phyloP scores from a whole-genome alignment of 2,329 filamentous ascomycete species.

The Magnaporthiopsis poae region DNA sequence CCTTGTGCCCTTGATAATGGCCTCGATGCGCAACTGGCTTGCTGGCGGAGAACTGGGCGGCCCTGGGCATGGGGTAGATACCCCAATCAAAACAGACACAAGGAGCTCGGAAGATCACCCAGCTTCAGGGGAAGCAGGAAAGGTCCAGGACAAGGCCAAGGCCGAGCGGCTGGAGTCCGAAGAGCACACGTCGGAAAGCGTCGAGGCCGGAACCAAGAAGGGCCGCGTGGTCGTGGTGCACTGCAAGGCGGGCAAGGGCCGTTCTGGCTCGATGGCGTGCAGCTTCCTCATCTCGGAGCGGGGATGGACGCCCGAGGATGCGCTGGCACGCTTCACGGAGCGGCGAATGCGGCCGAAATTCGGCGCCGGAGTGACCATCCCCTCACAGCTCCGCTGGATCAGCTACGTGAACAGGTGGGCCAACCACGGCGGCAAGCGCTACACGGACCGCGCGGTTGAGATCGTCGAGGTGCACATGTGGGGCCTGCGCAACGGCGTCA shows the following conservation, averaged over 20 bases:
- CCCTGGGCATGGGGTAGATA: constrained; percentile 12
- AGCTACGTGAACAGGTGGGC: constrained; percentile 84
- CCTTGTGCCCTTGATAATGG: constrained; percentile 79
- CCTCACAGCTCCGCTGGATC: constrained; percentile 81
- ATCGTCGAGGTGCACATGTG: constrained; percentile 82
- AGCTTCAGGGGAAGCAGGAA: too few relatives aligned
- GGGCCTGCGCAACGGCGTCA: constrained; percentile 80
- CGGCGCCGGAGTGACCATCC: constrained; percentile 82
- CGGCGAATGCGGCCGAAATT: constrained; percentile 82
- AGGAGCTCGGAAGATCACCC: constrained; percentile 2
- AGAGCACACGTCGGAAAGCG: neutral
- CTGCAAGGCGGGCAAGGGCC: constrained; percentile 92
- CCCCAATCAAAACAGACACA: constrained; percentile 12
- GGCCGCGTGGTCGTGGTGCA: constrained; percentile 77
- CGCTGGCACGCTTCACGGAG: constrained; percentile 57
- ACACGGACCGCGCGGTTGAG: constrained; percentile 73
- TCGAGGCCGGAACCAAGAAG: constrained; percentile 17
- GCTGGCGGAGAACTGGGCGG: constrained; percentile 37
- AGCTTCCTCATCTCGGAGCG: constrained; percentile 86
- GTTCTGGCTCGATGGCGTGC: constrained; percentile 79
- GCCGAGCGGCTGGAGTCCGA: neutral
- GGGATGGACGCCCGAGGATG: constrained; percentile 45
- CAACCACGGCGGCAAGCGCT: constrained; percentile 55
- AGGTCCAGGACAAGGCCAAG: constrained; percentile 12
- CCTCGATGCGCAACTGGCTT: constrained; percentile 85